Base-by-base conservation (phyloP, 331 rosid genomes). In the Malus hybrid region DNA sequence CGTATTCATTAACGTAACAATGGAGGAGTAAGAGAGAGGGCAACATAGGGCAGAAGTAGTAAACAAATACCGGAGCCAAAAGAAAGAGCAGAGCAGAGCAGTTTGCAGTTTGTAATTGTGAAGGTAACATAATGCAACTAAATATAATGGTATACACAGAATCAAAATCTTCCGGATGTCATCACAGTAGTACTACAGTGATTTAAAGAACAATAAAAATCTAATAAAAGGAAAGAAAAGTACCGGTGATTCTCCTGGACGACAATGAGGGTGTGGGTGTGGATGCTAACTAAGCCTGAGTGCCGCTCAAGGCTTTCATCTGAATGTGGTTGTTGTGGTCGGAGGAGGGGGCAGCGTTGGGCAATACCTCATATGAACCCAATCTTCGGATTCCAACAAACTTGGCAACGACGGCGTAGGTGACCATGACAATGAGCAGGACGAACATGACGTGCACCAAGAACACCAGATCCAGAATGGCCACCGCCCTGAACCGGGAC, bases 281-380 rank as follows among this genome's bases (percentile, higher is more conserved):
- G 11, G 68, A 15, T 64, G 22, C 22, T 10, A 30, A 18, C 84
- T 90, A 95, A 78, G 97, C 99, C 87, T 95, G 97, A 16, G 90
- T 92, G 64, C 99, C 99, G 24, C 92, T 68, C 82, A 95, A 74
- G 33, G 97, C 87, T 83, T 95, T 95, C 99, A 95, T 84, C 93
- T 92, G 99, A 68, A 95, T 89, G 72, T 84, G 91, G 75, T 68
- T 42, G 46, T 42, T 81, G 24, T 82, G 78, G 44, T 64, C 68
- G 26, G 68, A 32, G 46, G 68, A 64, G 1, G 80, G 63, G 16
- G 88, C 72, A 30, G 58, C 29, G 22, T 77, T 79, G 36, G 99
- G 91, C 81, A 95, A 84, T 3, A 89, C 86, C 70, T 94, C 97
- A n/a, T 94, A 94, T 9, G 99, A 87, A 32, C 96, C 92, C 24